Evolutionary conservation across 1,284 basidiomycete genomes (phyloP).

Genomic region (Trichosporon sp.): DNA sequence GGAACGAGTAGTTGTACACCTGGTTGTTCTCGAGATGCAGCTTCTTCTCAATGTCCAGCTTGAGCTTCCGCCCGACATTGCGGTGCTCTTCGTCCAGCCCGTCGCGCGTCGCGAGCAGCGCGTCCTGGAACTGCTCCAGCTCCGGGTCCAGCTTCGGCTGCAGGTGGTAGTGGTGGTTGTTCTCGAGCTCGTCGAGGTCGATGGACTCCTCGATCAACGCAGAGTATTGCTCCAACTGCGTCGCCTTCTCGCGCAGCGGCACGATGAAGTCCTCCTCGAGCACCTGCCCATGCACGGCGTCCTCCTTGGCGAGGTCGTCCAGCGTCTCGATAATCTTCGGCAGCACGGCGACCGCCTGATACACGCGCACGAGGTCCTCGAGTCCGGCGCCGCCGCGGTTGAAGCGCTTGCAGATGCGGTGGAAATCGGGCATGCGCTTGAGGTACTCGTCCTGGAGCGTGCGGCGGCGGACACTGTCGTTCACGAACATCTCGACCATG

Average conservation of each 20-base stretch:
- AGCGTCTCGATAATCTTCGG: conserved; percentile 67
- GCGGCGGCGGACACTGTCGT: conserved; percentile 66
- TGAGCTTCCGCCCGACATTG: conserved; percentile 66
- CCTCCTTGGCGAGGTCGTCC: conserved; percentile 45
- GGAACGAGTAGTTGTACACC: conserved; percentile 87
- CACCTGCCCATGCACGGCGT: conserved; percentile 54
- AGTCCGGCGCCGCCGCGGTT: conserved; percentile 76
- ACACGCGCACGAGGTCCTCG: conserved; percentile 93
- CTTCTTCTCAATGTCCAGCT: conserved; percentile 90
- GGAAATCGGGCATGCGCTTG: conserved; percentile 89
- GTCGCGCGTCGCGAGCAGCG: conserved; percentile 68
- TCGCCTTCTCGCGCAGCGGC: conserved; percentile 59
- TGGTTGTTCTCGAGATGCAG: conserved; percentile 90
- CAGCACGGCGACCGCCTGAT: conserved; percentile 79
- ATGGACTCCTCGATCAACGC: conserved; percentile 96
- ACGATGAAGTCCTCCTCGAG: conserved; percentile 65
- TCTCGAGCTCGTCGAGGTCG: conserved; percentile 77
- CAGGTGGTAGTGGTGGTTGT: conserved; percentile 78
- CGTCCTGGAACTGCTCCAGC: conserved; percentile 65
- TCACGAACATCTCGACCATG: conserved; percentile 80
- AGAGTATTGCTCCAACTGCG: conserved; percentile 68
- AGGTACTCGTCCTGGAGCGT: conserved; percentile 70
- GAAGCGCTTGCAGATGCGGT: conserved; percentile 87
- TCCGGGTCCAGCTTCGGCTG: conserved; percentile 62
- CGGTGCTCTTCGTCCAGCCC: conserved; percentile 79